phyloP scores from a whole-genome alignment of 2,329 filamentous ascomycete species.

The Trichoderma koningiopsis region DNA sequence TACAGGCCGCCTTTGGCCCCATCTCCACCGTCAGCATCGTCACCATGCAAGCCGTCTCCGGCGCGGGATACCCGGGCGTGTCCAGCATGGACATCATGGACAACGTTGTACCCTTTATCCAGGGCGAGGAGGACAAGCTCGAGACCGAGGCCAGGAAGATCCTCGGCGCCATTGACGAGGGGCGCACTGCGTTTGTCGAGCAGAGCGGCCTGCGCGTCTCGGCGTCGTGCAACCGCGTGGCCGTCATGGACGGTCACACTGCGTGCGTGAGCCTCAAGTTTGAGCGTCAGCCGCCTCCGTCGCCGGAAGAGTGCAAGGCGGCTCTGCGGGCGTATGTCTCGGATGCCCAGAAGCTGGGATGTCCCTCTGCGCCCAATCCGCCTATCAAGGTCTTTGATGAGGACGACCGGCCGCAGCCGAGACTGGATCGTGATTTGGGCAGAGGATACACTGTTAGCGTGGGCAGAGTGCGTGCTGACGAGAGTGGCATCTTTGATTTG shows the following conservation, averaged over 20 bases:
- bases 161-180: slow-evolving; percentile 71
- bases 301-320: slow-evolving; percentile 72
- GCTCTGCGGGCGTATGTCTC: slow-evolving; percentile 79
- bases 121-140: slow-evolving; percentile 93
- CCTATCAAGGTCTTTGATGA: slow-evolving; percentile 90
- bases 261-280: slow-evolving; percentile 91
- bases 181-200: slow-evolving; percentile 74
- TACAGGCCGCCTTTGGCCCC: slow-evolving; percentile 82
- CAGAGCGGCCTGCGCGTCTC: slow-evolving; percentile 75
- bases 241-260: slow-evolving; percentile 93
- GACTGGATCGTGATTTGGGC: slow-evolving; percentile 83
- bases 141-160: slow-evolving; percentile 96
- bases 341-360: slow-evolving; percentile 81
- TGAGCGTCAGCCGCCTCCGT: slow-evolving; percentile 71
- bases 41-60: slow-evolving; percentile 92
- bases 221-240: slow-evolving; percentile 88
- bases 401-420: slow-evolving; percentile 84
- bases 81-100: slow-evolving; percentile 94
- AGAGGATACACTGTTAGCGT: slow-evolving; percentile 90
- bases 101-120: slow-evolving; percentile 93
- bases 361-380: slow-evolving; percentile 78
- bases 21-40: slow-evolving; percentile 78
- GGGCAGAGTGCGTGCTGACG: slow-evolving; percentile 81
- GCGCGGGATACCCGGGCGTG: slow-evolving; percentile 88
- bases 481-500: slow-evolving; percentile 87